Conservation (phyloP, 345 rosid species). For the Ailanthus altissimus region DNA sequence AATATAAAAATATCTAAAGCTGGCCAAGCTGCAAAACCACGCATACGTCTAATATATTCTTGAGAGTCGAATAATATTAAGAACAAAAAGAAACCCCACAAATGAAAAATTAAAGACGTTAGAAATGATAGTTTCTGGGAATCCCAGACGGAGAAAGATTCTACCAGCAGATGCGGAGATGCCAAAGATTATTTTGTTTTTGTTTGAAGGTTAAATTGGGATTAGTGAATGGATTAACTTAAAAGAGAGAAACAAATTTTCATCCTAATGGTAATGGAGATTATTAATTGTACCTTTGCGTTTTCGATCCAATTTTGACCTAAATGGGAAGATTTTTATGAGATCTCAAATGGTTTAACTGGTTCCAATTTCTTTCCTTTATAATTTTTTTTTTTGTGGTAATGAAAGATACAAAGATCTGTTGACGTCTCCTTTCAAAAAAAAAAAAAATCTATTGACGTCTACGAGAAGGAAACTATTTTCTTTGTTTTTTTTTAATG, state of each 20-base stretch:
- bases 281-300: not conserved
- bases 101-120: not conserved
- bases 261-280: not conserved
- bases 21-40: not conserved
- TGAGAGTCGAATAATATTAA: not conserved
- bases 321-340: not conserved
- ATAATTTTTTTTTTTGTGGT: too few species aligned
- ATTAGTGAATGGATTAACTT: not conserved
- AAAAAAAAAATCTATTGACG: too few species aligned
- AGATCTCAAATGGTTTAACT: too few species aligned
- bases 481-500: too few species aligned
- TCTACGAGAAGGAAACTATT: too few species aligned
- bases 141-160: conserved; percentile 10
- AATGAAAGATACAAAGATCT: too few species aligned
- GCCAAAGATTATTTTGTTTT: not conserved
- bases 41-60: not conserved
- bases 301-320: not conserved
- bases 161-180: conserved; percentile 44
- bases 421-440: too few species aligned
- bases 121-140: not conserved
- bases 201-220: not conserved
- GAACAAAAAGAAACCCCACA: not conserved
- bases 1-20: conserved; percentile 7
- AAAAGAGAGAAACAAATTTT: not conserved
- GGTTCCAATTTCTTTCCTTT: too few species aligned